A percentile compares a stretch with the other conserved stretches of the same genome.
These are phyloP conservation scores for Hemileccinum impolitum DNA, from an alignment of 768 basidiomycete genomes.

Conservation along the genomic window DNA sequence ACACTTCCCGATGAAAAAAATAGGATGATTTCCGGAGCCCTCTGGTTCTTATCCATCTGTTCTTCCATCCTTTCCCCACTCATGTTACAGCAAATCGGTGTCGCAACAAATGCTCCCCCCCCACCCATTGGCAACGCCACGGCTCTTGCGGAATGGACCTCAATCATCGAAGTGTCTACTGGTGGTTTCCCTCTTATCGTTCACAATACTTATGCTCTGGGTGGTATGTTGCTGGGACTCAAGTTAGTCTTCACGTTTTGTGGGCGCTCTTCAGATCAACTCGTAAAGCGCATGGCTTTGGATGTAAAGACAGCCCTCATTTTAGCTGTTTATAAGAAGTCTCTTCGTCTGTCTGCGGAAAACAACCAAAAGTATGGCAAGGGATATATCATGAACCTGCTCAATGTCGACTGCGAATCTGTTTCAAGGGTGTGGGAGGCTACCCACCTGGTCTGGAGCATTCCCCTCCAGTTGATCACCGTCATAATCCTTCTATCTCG, in stretches of 20 bases:
- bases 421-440: slow-evolving; percentile 29
- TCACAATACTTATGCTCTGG: slow-evolving; percentile 24
- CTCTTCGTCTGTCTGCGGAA: slow-evolving; percentile 26
- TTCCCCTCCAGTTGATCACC: slow-evolving; percentile 23
- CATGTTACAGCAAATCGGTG: slow-evolving; percentile 28
- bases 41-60: slow-evolving; percentile 27
- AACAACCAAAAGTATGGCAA: slow-evolving; percentile 25
- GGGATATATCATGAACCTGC: slow-evolving; percentile 29
- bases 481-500: slow-evolving; percentile 24
- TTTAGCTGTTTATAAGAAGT: slow-evolving; percentile 30
- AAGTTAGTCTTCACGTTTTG: slow-evolving; percentile 24
- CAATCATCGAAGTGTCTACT: slow-evolving; percentile 19
- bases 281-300: slow-evolving; percentile 28
- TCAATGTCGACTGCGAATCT: slow-evolving; percentile 30
- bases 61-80: slow-evolving; percentile 23
- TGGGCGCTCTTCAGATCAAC: slow-evolving; percentile 28
- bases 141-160: slow-evolving; percentile 19
- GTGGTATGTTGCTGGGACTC: slow-evolving; percentile 21
- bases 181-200: slow-evolving; percentile 30
- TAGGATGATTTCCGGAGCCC: slow-evolving; percentile 25
- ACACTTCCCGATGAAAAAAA: not conserved
- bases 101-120: slow-evolving; percentile 18
- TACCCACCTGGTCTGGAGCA: slow-evolving; percentile 26
- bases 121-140: slow-evolving; percentile 19
- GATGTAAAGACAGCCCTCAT: slow-evolving; percentile 30